Base-by-base conservation (phyloP, 352 stramenopile genomes). In the Globisporangium nodosum region DNA sequence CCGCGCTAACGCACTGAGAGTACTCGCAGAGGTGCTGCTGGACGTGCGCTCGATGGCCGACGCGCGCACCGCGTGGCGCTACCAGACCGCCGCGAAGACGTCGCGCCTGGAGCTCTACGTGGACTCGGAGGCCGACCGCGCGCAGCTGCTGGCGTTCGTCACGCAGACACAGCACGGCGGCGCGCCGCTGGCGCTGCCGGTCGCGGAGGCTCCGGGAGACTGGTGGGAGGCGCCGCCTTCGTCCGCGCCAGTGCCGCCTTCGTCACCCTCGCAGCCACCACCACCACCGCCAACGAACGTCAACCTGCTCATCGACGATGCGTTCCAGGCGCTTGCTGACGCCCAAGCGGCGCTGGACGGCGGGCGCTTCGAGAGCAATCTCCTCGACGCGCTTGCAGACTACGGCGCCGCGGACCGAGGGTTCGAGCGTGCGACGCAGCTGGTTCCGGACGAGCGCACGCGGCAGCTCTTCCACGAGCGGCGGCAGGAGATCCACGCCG, bases 31-130 rank as follows among this genome's bases (percentile, higher is more conserved):
- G 35, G 49, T 84, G 39, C 46, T 69, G 46, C 16, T 84, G 42
- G 74, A 72, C 11, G 70, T 80, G 40, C 62, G 74, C 15, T 31
- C 65, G n/a, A 69, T 85, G 53, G 68, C 63, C 33, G 74, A 82
- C 52, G 64, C 81, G 27, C 68, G 54, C 13, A 60, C 56, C 5
- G 60, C 70, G 11, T 72, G 73, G 53, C 50, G 64, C 43, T 85
- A 81, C 58, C 73, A 82, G 40, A 85, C 73, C 13, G 69, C 74
- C 18, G 71, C 61, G 1, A 69, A 66, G 9, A 67, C 70, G 3
- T 61, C 68, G 52, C 45, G 56, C 0, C 52, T 85, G 11, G 68
- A 78, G 52, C 18, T 85, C n/a, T 85, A 73, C 47, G 58, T 80
- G 46, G 74, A 75, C 35, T 61, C 60, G 21, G 65, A 63, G 51